Conservation (phyloP, 106 monocot species). For the Alisma plantagoaquatica region DNA sequence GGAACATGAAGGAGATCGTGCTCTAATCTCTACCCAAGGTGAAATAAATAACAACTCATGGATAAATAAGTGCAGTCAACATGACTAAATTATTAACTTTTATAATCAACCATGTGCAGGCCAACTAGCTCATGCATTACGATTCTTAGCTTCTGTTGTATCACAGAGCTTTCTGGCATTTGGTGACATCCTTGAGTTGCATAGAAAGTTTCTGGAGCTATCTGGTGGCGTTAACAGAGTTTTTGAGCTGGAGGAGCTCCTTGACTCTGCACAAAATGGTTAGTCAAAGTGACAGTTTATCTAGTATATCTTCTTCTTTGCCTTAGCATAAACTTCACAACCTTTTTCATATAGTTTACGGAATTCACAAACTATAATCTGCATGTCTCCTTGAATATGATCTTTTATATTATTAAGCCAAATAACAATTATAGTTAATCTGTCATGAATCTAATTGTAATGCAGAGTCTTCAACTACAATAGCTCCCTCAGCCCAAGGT, state of each 20-base stretch:
- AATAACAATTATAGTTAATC: neutral
- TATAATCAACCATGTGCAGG: conserved; percentile 37
- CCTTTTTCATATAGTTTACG: neutral
- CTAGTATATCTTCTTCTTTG: neutral
- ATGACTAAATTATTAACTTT: neutral
- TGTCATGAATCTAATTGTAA: neutral
- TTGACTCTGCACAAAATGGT: conserved; percentile 76
- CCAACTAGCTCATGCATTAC: conserved; percentile 88
- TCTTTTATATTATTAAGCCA: neutral
- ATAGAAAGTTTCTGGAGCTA: conserved; percentile 86
- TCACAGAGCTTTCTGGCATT: conserved; percentile 98
- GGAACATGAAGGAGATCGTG: conserved; percentile 92
- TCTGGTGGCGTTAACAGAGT: conserved; percentile 90
- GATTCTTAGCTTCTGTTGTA: conserved; percentile 91
- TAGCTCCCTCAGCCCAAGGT: conserved; percentile 10
- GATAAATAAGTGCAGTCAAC: neutral
- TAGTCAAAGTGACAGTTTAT: neutral
- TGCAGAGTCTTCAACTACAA: neutral
- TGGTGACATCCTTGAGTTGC: conserved; percentile 97
- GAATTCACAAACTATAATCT: neutral
- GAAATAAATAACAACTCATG: neutral
- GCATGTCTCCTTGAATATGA: neutral
- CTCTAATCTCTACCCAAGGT: conserved; percentile 86
- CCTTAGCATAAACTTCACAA: neutral
- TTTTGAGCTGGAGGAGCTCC: conserved; percentile 93